These are phyloP conservation scores for Nakaseomyces bracarensis DNA, from an alignment of 1,139 yeast genomes.

Conservation along the genomic window DNA sequence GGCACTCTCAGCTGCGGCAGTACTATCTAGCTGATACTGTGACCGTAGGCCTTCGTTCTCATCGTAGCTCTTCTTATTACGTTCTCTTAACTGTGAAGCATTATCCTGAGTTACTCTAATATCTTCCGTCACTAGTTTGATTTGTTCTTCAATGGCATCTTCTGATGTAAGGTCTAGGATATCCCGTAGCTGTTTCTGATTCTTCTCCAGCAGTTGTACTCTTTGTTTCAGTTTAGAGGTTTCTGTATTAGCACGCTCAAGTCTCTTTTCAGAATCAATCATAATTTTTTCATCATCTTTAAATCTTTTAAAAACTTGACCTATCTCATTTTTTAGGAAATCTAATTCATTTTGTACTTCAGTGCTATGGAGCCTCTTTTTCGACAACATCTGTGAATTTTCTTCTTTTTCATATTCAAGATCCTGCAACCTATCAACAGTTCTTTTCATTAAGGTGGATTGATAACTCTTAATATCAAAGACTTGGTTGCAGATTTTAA, in stretches of 20 bases:
- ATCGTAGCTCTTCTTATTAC: constrained; percentile 27
- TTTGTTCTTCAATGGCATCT: not conserved
- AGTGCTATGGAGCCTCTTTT: constrained; percentile 40
- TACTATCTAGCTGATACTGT: constrained; percentile 46
- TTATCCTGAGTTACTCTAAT: constrained; percentile 5
- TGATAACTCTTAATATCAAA: constrained; percentile 35
- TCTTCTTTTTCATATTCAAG: constrained; percentile 32
- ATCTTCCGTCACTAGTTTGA: not conserved
- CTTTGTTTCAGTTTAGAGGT: constrained; percentile 23
- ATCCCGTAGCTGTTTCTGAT: constrained; percentile 11
- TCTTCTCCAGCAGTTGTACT: constrained; percentile 9
- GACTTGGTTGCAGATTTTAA: constrained; percentile 21
- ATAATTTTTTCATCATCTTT: constrained; percentile 45
- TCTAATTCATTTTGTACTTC: constrained; percentile 45
- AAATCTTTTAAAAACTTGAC: constrained; percentile 40
- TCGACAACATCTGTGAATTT: constrained; percentile 29
- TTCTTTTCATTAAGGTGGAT: constrained; percentile 36
- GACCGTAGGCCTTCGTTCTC: constrained; percentile 40
- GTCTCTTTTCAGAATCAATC: constrained; percentile 40
- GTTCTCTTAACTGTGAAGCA: constrained; percentile 25
- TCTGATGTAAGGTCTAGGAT: constrained; percentile 6
- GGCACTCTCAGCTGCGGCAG: constrained; percentile 43
- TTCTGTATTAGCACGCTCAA: constrained; percentile 39
- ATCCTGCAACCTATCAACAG: constrained; percentile 35
- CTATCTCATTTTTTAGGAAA: constrained; percentile 40